Conservation (phyloP, 164 flowering plant genomes). For the Akebia trifoliata region DNA sequence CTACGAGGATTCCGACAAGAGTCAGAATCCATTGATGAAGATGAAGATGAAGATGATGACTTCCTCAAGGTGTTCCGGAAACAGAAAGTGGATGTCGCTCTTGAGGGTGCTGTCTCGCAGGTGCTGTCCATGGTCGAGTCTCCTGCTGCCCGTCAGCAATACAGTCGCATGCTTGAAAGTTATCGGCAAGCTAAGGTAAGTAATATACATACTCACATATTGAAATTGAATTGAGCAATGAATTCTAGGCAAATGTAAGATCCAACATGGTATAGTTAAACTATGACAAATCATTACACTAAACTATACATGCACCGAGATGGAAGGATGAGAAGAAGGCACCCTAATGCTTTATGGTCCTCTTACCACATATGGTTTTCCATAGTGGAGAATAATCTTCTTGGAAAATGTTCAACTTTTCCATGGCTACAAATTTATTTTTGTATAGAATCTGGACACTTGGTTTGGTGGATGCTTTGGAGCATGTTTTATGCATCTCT, state of each 20-base stretch:
- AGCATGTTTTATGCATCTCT: no score
- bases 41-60: constrained; percentile 87
- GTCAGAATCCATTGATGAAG: constrained; percentile 45
- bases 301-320: background rate
- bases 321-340: constrained; percentile 1
- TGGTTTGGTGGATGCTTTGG: no score
- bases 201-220: background rate
- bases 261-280: background rate
- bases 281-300: background rate
- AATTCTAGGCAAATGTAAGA: background rate
- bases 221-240: background rate
- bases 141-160: constrained; percentile 79
- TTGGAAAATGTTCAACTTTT: no score
- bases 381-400: no score
- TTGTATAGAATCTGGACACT: no score
- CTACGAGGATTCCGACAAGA: constrained; percentile 67
- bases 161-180: constrained; percentile 66
- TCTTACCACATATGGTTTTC: no score
- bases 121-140: constrained; percentile 86
- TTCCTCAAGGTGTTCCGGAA: constrained; percentile 70
- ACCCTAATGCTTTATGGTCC: background rate
- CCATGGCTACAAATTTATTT: no score
- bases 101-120: constrained; percentile 73
- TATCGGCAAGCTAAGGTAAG: constrained; percentile 76
- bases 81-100: constrained; percentile 68